These are phyloP conservation scores for Trichoderma sp. DNA, from an alignment of 2,329 filamentous ascomycete species.

Conservation along the genomic window DNA sequence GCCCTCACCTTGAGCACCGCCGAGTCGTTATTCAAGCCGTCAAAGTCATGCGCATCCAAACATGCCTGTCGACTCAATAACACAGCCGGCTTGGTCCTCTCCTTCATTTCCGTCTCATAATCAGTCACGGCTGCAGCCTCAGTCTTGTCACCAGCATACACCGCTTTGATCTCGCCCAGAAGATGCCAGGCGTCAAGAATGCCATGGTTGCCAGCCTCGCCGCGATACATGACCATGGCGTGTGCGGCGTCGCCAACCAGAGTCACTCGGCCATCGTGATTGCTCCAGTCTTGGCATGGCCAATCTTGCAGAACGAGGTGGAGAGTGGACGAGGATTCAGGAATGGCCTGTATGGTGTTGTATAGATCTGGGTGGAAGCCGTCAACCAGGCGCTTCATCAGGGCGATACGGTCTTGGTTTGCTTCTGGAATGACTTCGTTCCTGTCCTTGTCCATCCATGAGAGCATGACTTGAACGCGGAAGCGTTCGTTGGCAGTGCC, in stretches of 20 bases:
- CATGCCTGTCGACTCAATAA: slow-evolving; percentile 37
- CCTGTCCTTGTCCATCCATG: slow-evolving; percentile 44
- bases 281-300: slow-evolving; percentile 44
- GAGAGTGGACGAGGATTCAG: slow-evolving; percentile 41
- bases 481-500: slow-evolving; percentile 38
- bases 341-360: slow-evolving; percentile 45
- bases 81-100: slow-evolving; percentile 32
- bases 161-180: slow-evolving; percentile 27
- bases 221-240: slow-evolving; percentile 59
- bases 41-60: slow-evolving; percentile 36
- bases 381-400: slow-evolving; percentile 42
- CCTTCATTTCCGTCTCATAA: slow-evolving; percentile 37
- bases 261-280: slow-evolving; percentile 45
- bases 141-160: slow-evolving; percentile 22
- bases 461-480: slow-evolving; percentile 48
- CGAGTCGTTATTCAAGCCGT: slow-evolving; percentile 36
- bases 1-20: slow-evolving; percentile 34
- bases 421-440: slow-evolving; percentile 36
- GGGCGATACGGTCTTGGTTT: slow-evolving; percentile 35
- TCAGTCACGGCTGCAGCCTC: slow-evolving; percentile 27
- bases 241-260: slow-evolving; percentile 57
- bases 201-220: slow-evolving; percentile 44
- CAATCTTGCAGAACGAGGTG: slow-evolving; percentile 42
- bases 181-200: slow-evolving; percentile 42
- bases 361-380: slow-evolving; percentile 43